Evolutionary conservation across 768 basidiomycete species (phyloP).

Genomic region (Tulasnella sp.): DNA sequence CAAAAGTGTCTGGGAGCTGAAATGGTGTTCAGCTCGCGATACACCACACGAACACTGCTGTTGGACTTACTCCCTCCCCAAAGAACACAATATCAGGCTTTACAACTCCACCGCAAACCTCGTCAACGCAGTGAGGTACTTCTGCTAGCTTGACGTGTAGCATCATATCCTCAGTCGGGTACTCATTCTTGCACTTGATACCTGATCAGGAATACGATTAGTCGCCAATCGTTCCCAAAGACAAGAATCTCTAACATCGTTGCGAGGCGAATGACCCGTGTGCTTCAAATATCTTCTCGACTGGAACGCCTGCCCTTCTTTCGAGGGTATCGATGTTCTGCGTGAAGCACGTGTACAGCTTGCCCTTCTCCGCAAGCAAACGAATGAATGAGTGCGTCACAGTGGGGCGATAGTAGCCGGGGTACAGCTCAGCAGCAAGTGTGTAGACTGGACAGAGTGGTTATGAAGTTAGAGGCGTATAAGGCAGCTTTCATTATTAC

Average conservation of each 20-base stretch:
- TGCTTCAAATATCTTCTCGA: conserved; percentile 73
- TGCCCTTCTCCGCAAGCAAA: conserved; percentile 54
- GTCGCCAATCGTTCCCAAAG: neutral
- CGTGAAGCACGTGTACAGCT: conserved; percentile 71
- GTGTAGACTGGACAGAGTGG: conserved; percentile 50
- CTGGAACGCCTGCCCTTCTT: conserved; percentile 65
- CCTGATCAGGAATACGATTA: neutral
- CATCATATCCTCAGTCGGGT: conserved; percentile 58
- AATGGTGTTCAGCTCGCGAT: neutral
- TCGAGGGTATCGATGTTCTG: conserved; percentile 91
- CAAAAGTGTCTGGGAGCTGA: conserved; percentile 67
- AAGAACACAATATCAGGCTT: conserved; percentile 97
- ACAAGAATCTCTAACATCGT: conserved; percentile 38
- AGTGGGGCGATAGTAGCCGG: conserved; percentile 82
- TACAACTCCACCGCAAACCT: conserved; percentile 54
- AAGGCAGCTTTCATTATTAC: neutral
- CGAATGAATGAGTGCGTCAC: conserved; percentile 81
- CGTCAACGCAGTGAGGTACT: conserved; percentile 50
- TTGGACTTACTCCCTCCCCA: conserved; percentile 52
- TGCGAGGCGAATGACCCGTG: conserved; percentile 92
- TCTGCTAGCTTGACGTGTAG: conserved; percentile 42
- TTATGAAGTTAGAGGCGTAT: neutral
- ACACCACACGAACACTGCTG: neutral
- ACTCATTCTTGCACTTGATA: conserved; percentile 53
- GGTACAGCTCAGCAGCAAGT: conserved; percentile 86